These are phyloP conservation scores for Fallopia convolvulus DNA, from an alignment of 148 eudicot species.

Conservation along the genomic window DNA sequence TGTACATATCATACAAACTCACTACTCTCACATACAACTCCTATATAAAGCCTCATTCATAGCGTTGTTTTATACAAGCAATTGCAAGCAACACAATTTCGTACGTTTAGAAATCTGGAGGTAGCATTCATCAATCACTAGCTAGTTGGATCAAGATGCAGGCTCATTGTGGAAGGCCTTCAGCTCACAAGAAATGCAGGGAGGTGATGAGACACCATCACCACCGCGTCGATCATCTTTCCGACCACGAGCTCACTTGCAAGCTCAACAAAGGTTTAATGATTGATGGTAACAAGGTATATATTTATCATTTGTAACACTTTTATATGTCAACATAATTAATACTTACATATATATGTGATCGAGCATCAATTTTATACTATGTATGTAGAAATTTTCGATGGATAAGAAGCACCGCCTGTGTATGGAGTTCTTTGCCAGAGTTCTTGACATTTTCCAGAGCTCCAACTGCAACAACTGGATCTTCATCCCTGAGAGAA, in stretches of 20 bases:
- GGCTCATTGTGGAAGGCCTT: not conserved
- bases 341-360: not conserved
- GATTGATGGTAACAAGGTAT: slow-evolving; percentile 6
- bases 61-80: not conserved
- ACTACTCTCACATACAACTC: not conserved
- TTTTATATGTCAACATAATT: not conserved
- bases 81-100: not conserved
- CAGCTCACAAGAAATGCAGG: slow-evolving; percentile 3
- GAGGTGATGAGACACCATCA: not conserved
- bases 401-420: too few species aligned
- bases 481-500: too few species aligned
- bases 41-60: not conserved
- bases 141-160: not conserved
- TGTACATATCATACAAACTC: not conserved
- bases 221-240: not conserved
- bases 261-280: slow-evolving; percentile 1
- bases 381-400: not conserved
- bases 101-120: not conserved
- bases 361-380: not conserved
- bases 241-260: not conserved
- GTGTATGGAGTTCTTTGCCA: too few species aligned
- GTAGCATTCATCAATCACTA: not conserved
- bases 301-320: not conserved
- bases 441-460: too few species aligned
- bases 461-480: too few species aligned